These are phyloP conservation scores for Suaeda aralocaspica DNA, from an alignment of 148 eudicot genomes.

Conservation along the genomic window DNA sequence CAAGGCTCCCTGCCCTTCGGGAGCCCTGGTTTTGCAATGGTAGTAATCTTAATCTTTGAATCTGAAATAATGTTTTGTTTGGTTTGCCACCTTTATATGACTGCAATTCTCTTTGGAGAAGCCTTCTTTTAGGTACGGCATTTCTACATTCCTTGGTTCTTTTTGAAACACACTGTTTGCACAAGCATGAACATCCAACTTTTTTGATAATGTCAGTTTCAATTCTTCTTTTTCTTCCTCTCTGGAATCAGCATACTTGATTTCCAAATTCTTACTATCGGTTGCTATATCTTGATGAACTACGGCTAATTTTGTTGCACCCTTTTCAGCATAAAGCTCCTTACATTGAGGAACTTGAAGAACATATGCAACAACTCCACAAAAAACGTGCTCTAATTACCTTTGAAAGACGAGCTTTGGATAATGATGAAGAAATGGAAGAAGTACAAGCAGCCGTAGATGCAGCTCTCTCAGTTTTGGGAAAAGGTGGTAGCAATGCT, in stretches of 20 bases:
- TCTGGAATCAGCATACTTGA: not conserved
- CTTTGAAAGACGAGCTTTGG: constrained; percentile 74
- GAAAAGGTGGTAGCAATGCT: constrained; percentile 47
- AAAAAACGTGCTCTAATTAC: constrained; percentile 70
- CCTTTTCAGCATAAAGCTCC: constrained; percentile 82
- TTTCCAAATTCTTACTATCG: constrained; percentile 6
- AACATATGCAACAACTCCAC: constrained; percentile 83
- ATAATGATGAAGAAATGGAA: constrained; percentile 69
- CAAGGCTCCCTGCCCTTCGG: too few species aligned
- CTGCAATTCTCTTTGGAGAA: not conserved
- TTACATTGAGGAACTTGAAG: constrained; percentile 94
- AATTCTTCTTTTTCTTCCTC: constrained; percentile 1
- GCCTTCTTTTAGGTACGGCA: not conserved
- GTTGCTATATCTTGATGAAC: constrained; percentile 9
- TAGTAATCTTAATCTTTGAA: too few species aligned
- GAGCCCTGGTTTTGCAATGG: too few species aligned
- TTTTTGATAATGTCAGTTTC: not conserved
- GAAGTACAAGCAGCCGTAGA: constrained; percentile 80
- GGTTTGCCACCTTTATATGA: not conserved
- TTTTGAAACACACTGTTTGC: not conserved
- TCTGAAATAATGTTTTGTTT: not conserved
- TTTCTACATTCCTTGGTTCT: not conserved
- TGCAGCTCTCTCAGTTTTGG: constrained; percentile 64
- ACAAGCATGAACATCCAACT: not conserved
- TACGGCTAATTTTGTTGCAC: constrained; percentile 5